Percentiles rank a stretch among this genome's conserved stretches.
phyloP scores from a whole-genome alignment of 2,329 filamentous ascomycete species.

The Teratosphaeria pseudoeucalypti region DNA sequence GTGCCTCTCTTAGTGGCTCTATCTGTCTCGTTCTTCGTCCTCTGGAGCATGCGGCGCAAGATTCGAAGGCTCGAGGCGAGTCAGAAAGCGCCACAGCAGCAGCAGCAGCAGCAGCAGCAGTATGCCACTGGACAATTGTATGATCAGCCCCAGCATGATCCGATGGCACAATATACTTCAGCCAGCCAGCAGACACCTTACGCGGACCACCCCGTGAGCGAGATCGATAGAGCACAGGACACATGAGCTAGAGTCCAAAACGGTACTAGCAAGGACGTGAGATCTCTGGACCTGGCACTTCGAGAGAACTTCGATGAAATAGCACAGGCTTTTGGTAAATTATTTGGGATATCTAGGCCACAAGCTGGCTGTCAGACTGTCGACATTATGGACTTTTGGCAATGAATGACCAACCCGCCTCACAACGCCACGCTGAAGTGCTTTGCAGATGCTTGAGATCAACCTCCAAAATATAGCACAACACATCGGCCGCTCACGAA shows the following conservation, averaged over 20 bases:
- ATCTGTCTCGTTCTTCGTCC: not conserved
- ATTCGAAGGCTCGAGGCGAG: not conserved
- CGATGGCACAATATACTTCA: not conserved
- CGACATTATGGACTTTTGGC: not conserved
- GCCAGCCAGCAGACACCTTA: not conserved
- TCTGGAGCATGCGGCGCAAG: not conserved
- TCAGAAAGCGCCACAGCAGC: not conserved
- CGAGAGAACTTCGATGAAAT: not conserved
- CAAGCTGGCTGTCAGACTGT: not conserved
- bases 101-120: not conserved
- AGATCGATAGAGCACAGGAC: not conserved
- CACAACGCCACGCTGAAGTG: not conserved
- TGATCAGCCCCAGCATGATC: not conserved
- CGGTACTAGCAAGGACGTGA: not conserved
- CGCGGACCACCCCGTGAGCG: not conserved
- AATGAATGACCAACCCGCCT: not conserved
- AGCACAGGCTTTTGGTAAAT: not conserved
- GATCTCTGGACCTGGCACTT: not conserved
- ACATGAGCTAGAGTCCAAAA: not conserved
- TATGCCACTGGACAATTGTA: not conserved
- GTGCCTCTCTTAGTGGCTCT: not conserved
- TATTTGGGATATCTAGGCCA: not conserved
- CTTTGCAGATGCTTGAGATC: not conserved
- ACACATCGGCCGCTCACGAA: not conserved
- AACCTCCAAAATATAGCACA: not conserved